phyloP scores from a whole-genome alignment of 305 asterid species.

The Fraxinus latifolia region DNA sequence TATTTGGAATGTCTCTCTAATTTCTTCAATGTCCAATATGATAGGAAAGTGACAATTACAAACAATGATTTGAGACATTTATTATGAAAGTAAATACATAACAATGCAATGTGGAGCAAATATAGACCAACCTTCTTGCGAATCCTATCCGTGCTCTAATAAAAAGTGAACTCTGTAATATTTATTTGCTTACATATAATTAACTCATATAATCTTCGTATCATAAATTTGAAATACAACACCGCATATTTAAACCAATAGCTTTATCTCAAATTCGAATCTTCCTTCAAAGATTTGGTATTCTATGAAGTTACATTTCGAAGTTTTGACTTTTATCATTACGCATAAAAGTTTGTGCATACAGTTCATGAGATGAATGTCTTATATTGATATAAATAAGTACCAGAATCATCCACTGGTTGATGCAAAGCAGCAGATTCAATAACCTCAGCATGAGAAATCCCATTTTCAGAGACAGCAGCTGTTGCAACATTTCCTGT shows the following conservation, averaged over 20 bases:
- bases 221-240: not conserved
- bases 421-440: conserved; percentile 63
- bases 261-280: not conserved
- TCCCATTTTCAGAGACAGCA: conserved; percentile 57
- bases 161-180: not conserved
- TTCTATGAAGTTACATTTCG: not conserved
- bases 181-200: not conserved
- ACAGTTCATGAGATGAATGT: not conserved
- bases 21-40: not conserved
- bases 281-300: not conserved
- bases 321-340: conserved; percentile 5
- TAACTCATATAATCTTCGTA: not conserved
- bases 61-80: not conserved
- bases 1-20: not conserved
- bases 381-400: conserved; percentile 1
- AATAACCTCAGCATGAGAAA: conserved; percentile 42
- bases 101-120: not conserved
- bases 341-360: not conserved
- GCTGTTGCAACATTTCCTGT: conserved; percentile 39
- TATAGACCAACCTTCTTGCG: not conserved
- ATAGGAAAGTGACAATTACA: not conserved
- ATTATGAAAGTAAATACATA: not conserved
- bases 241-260: not conserved
- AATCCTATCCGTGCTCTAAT: not conserved
- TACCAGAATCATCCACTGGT: conserved; percentile 70